Percentiles rank a stretch among this genome's conserved stretches.
Evolutionary conservation across 768 basidiomycete genomes (phyloP).

Genomic region (Tulasnella sp.): DNA sequence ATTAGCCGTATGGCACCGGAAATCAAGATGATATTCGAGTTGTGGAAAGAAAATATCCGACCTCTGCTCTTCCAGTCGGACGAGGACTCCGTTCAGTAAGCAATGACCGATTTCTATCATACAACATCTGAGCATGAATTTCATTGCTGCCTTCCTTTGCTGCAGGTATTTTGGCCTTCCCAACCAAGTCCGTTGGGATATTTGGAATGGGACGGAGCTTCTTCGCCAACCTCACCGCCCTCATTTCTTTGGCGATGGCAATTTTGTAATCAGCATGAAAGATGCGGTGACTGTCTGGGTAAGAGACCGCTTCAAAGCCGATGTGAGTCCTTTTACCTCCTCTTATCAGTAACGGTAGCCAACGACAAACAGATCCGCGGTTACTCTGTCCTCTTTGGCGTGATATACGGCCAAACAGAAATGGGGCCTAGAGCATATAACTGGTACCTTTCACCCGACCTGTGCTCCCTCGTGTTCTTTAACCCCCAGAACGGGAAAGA

Average conservation of each 20-base stretch:
- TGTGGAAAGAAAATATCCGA: background rate
- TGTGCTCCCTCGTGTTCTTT: background rate
- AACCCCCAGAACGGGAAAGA: background rate
- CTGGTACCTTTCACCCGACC: background rate
- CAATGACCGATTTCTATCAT: too few species aligned
- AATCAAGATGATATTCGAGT: background rate
- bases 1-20: background rate
- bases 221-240: background rate
- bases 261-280: background rate
- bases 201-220: too few species aligned
- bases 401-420: background rate
- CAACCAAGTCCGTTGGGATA: too few species aligned
- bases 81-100: too few species aligned
- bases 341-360: too few species aligned
- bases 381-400: background rate
- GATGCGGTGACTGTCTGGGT: background rate
- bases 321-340: background rate
- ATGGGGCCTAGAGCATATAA: background rate
- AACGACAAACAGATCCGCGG: background rate
- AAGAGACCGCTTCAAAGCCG: background rate
- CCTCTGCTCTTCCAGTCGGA: too few species aligned
- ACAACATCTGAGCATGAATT: too few species aligned
- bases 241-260: background rate
- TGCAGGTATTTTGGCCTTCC: too few species aligned
- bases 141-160: too few species aligned